Evolutionary conservation across 345 rosid genomes (phyloP), one percentile per base, ranked within the genome.

Genomic region (Anacardium occidentale): DNA sequence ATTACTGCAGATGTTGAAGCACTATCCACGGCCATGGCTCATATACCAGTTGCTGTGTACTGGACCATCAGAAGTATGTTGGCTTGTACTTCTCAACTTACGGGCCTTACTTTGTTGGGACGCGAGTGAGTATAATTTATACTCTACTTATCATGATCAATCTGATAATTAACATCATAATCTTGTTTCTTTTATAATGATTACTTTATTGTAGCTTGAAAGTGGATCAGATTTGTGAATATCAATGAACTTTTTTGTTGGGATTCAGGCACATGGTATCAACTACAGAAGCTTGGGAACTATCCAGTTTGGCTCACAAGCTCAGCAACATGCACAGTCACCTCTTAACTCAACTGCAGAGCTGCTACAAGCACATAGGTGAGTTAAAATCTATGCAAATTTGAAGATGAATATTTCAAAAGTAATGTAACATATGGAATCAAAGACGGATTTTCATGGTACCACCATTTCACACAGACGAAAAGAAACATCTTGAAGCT

Each of bases 61-160:
- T 91, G 96, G 98, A 88, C 92, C 55, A 83, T 89, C 68, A 83
- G 94, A 75, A 75, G 92, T 64, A 85, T 87, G 12, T 74, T 90
- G 75, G 90, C 87, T 26, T 89, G 94, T 71, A 83, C 89, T 5
- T 42, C 90, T 37, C 92, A 87, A 81, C 85, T 93, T 79, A 79
- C 77, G 18, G 79, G 86, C 57, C 85, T 85, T 32, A 80, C 86
- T 68, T 81, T 87, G 55, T 76, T 85, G 69, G 86, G 85, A 58
- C 84, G 77, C 61, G 94, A 91, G 97, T 91, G 83, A 11, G 88
- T 64, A 26, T 40, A 17, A 40, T 61, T 4, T 42, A 34, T 61
- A 20, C 18, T 14, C 62, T 13, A 57, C 6, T 65, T 14, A 18
- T 48, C 2, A 24, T 20, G 22, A 14, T 53, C 9, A 64, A 48